Evolutionary conservation across 805 yeast species (phyloP), one percentile per base, ranked within the genome.

Genomic region (Metschnikowia bowlesiae): DNA sequence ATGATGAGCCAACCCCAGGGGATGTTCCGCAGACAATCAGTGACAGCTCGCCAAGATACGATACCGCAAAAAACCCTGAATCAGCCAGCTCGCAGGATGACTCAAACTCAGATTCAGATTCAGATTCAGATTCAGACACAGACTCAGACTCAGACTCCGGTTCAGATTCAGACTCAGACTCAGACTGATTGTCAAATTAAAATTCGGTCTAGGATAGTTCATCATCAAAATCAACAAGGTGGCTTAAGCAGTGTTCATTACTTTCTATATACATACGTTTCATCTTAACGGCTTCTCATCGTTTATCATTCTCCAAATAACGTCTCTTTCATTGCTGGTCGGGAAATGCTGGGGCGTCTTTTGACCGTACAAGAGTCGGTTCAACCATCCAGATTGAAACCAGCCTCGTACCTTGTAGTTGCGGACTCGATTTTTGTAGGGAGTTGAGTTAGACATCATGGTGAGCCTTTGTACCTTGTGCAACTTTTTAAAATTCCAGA

Each of bases 391-490:
- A 22, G 47, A 48, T 31, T 36, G 35, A 7, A 41, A 43, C 49
- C 53, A 30, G 26, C 53, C 47, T 30, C 44, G 41, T 9, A 31
- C 32, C 38, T 28, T 40, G 32, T 43, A 31, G 16, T 43, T 47
- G 22, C 48, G 53, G 44, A 46, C 44, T n/a, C 48, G 52, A 39
- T 49, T 42, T 32, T 49, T 37, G 47, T 49, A 18, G 42, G 42
- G 38, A 10, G 40, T 39, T 18, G 50, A 40, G 39, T 46, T 52
- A 9, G 67, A 66, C 75, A 70, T 81, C 79, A 85, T 80, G 0
- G 91, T 84, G 58, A 87, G 66, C 52, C 76, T 81, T 51, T 86
- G 89, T 0, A 87, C 89, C 14, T 78, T 69, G 47, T 78, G 73
- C 39, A 87, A 66, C 13, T 80, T 80, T 41, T 74, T 71, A 66